Conservation (phyloP, 2,329 filamentous ascomycete genomes). For the Ophiostoma australiae region DNA sequence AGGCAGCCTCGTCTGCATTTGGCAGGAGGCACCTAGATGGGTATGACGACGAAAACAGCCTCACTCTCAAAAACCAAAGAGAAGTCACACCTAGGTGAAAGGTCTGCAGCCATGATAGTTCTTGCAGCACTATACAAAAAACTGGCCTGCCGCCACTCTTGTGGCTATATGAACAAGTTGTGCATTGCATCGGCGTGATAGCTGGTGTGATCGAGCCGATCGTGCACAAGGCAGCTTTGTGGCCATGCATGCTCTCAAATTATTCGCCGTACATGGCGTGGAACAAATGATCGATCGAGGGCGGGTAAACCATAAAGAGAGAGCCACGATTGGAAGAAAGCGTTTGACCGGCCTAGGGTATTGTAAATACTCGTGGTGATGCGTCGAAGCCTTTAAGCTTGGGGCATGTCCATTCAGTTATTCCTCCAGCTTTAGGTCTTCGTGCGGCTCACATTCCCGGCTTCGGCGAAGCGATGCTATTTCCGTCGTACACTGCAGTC, state of each 20-base stretch:
- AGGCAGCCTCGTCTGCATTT: background rate
- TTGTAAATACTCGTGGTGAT: background rate
- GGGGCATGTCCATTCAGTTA: background rate
- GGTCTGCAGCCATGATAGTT: too few species aligned
- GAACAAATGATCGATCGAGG: background rate
- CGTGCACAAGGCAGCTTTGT: background rate
- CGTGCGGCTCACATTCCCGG: background rate
- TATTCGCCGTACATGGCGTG: background rate
- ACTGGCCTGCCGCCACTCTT: too few species aligned
- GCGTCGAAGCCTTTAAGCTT: background rate
- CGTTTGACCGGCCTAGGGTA: background rate
- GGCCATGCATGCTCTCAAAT: background rate
- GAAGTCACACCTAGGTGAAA: background rate
- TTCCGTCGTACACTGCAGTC: background rate
- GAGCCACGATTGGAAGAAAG: background rate
- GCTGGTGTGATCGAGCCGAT: background rate
- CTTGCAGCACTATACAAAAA: too few species aligned
- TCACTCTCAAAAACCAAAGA: too few species aligned
- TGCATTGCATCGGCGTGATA: too few species aligned
- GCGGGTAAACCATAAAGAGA: background rate
- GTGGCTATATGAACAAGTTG: too few species aligned
- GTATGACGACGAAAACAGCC: background rate
- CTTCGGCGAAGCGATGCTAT: background rate
- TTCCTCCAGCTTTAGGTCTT: background rate
- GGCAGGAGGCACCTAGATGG: background rate